Evolutionary conservation across 2,329 filamentous ascomycete species (phyloP), one percentile per base, ranked within the genome.

Genomic region (Hirsutella rhossiliensis): DNA sequence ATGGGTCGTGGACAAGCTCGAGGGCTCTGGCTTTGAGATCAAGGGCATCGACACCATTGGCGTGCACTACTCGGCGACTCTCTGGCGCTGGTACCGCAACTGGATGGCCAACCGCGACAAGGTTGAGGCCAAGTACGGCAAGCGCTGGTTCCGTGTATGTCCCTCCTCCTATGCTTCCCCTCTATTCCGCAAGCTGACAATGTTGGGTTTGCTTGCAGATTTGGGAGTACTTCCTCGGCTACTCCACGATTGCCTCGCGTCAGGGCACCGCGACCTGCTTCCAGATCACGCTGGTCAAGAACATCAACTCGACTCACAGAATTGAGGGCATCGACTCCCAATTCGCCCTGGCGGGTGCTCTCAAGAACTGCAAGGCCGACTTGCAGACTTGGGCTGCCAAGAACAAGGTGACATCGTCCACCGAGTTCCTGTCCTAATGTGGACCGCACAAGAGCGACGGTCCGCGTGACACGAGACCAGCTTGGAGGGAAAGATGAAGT

Each of bases 51-150:
- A 98, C 64, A 97, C 90, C 38, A 78, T 97, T 56, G 90, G 92
- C 59, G 87, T 97, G 38, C 92, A 97, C 73, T 97, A 96, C 71
- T 94, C 87, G 42, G 88, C 88, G 43, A 97, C 92, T 27, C 72
- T 98, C 50, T 97, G 92, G 92, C 79, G 86, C 61, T 97, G 92
- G 92, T 97, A 97, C 74, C 78, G 92, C 53, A 97, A 97, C 77
- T 97, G 92, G 92, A 76, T 96, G 64, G 87, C 74, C 67, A 97
- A 97, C 76, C 74, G 76, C 54, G 87, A 94, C 47, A 94, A 94
- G 72, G 85, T 96, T 49, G 78, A 84, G 65, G 87, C 85, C 60
- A 97, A 96, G 76, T 97, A 97, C 62, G 92, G 92, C 58, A 81
- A 84, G 61, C 76, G 86, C 60, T 98, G 92, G 92, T 98, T 86